Conservation (phyloP, 306 rosid genomes). For the Alnus glutinosa region DNA sequence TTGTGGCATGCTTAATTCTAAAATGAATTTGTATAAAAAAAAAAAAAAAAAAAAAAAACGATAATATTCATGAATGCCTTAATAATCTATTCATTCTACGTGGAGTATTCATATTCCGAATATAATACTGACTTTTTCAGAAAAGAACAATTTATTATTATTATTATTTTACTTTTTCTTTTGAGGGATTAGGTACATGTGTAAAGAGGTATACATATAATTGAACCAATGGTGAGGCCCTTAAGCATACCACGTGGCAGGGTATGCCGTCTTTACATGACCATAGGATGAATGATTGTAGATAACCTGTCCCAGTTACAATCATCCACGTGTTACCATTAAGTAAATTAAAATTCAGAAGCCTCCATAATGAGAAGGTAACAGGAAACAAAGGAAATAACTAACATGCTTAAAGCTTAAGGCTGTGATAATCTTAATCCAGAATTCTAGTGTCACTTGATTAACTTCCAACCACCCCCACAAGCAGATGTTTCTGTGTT, state of each 20-base stretch:
- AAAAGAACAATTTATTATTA: no score
- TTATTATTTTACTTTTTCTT: not conserved
- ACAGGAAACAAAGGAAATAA: constrained; percentile 18
- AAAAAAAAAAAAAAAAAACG: no score
- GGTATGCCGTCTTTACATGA: not conserved
- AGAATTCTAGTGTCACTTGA: constrained; percentile 20
- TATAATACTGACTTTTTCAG: no score
- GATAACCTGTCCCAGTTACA: not conserved
- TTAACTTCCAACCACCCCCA: constrained; percentile 34
- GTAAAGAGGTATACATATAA: not conserved
- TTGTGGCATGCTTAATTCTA: no score
- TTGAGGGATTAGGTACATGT: not conserved
- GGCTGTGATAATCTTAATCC: constrained; percentile 9
- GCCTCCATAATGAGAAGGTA: constrained; percentile 23
- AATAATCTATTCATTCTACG: no score
- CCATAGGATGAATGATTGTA: constrained; percentile 6
- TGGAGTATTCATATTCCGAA: no score
- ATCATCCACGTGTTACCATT: constrained; percentile 11
- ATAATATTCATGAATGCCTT: no score
- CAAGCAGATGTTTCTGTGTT: constrained; percentile 9
- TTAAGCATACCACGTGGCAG: not conserved
- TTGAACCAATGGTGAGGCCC: not conserved
- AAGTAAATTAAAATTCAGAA: constrained; percentile 18
- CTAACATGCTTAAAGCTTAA: constrained; percentile 31
- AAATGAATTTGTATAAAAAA: no score